phyloP scores from a whole-genome alignment of 2,329 filamentous ascomycete species.

The Curvularia sp. region DNA sequence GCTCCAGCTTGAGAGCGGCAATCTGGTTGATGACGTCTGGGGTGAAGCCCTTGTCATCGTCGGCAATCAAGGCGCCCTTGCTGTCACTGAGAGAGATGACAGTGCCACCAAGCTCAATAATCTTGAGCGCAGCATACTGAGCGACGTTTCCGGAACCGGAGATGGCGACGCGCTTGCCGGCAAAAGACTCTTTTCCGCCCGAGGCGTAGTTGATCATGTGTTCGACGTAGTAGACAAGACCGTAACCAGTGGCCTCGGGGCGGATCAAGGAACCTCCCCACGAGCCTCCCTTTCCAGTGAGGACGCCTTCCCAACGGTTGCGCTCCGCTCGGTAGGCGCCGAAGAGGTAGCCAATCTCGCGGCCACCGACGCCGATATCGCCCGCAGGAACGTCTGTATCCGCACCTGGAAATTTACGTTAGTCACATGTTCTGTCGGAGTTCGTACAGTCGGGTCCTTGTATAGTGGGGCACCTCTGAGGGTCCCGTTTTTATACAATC shows the following conservation, averaged over 20 bases:
- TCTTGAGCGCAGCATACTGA: conserved; percentile 95
- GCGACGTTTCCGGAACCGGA: conserved; percentile 98
- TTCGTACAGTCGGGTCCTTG: background rate
- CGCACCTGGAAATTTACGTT: conserved; percentile 60
- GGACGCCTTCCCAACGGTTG: conserved; percentile 93
- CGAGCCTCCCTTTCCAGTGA: conserved; percentile 91
- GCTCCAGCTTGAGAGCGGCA: conserved; percentile 83
- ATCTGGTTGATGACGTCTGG: conserved; percentile 81
- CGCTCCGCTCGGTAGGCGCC: conserved; percentile 87
- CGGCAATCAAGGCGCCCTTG: conserved; percentile 81
- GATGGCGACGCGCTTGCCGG: conserved; percentile 92
- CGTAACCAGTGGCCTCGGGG: conserved; percentile 95
- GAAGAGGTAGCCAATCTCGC: conserved; percentile 95
- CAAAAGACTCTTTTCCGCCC: conserved; percentile 79
- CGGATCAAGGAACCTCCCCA: conserved; percentile 96
- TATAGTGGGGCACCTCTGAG: background rate
- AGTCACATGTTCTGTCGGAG: conserved; percentile 49
- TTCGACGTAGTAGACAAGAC: conserved; percentile 76
- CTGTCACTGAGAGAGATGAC: conserved; percentile 95
- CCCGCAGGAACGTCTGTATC: conserved; percentile 96
- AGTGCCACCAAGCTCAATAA: conserved; percentile 91
- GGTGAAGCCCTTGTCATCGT: conserved; percentile 73
- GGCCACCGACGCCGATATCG: conserved; percentile 91
- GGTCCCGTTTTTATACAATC: background rate
- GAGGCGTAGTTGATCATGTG: conserved; percentile 75